Evolutionary conservation across 2,329 filamentous ascomycete genomes (phyloP).

Genomic region (Fusarium sp.): DNA sequence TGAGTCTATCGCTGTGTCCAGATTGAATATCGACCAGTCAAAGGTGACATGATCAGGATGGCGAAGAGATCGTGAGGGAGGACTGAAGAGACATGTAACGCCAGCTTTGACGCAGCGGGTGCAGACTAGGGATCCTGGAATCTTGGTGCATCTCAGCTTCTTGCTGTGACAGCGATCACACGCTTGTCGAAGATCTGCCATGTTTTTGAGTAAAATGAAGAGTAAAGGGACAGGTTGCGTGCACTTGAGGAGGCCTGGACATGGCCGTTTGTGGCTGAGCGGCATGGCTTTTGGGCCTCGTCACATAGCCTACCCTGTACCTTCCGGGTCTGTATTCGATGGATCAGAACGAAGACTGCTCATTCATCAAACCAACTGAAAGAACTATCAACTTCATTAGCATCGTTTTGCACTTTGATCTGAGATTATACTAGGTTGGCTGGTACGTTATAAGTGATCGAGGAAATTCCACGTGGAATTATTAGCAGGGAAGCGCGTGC

Average conservation of each 20-base stretch:
- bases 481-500: too few relatives aligned
- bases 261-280: background rate
- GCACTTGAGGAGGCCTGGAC: background rate
- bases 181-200: conserved; percentile 50
- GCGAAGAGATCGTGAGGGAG: conserved; percentile 48
- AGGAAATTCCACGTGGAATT: too few relatives aligned
- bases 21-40: conserved; percentile 39
- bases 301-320: conserved; percentile 27
- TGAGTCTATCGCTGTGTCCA: conserved; percentile 19
- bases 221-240: background rate
- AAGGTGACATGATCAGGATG: conserved; percentile 28
- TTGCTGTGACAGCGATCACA: conserved; percentile 62
- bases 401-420: background rate
- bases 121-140: conserved; percentile 53
- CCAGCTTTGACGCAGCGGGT: conserved; percentile 58
- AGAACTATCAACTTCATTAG: too few relatives aligned
- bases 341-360: background rate
- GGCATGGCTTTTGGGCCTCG: background rate
- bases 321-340: background rate
- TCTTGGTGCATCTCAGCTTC: conserved; percentile 61
- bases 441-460: too few relatives aligned
- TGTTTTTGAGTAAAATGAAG: background rate
- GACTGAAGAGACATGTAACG: conserved; percentile 59
- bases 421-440: too few relatives aligned
- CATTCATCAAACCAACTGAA: too few relatives aligned